phyloP scores from a whole-genome alignment of 805 yeast species.

The Myxozyma neotropica region DNA sequence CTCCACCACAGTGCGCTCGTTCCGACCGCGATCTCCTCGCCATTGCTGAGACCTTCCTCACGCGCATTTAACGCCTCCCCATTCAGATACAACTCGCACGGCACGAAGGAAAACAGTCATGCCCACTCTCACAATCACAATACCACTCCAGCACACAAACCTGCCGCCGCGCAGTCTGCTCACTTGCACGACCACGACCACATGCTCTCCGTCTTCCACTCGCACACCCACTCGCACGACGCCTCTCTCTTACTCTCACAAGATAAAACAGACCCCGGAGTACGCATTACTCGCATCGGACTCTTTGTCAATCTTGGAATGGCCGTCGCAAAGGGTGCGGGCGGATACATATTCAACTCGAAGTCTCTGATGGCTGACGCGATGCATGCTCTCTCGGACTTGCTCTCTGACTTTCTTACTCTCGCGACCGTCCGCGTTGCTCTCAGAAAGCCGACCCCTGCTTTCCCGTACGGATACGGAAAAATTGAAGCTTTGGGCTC shows the following conservation, averaged over 20 bases:
- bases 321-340: constrained; percentile 83
- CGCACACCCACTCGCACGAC: constrained; percentile 28
- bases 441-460: constrained; percentile 55
- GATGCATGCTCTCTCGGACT: constrained; percentile 86
- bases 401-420: constrained; percentile 86
- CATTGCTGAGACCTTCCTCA: too few relatives aligned
- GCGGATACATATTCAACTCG: constrained; percentile 91
- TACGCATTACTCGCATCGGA: constrained; percentile 91
- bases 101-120: neutral
- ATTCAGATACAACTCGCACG: neutral
- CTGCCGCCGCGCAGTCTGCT: too few relatives aligned
- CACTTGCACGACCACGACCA: constrained; percentile 28
- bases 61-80: neutral
- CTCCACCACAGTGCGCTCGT: neutral
- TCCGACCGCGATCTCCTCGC: too few relatives aligned
- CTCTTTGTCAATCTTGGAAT: constrained; percentile 78
- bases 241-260: constrained; percentile 38
- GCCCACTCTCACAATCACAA: neutral
- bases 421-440: constrained; percentile 84
- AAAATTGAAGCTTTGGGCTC: constrained; percentile 93
- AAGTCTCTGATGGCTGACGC: constrained; percentile 95
- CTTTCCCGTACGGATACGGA: constrained; percentile 87
- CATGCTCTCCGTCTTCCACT: constrained; percentile 27
- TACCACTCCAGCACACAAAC: neutral
- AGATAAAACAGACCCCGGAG: constrained; percentile 73